These are phyloP conservation scores for Trametopsis cervina DNA, from an alignment of 768 basidiomycete genomes.

Conservation along the genomic window DNA sequence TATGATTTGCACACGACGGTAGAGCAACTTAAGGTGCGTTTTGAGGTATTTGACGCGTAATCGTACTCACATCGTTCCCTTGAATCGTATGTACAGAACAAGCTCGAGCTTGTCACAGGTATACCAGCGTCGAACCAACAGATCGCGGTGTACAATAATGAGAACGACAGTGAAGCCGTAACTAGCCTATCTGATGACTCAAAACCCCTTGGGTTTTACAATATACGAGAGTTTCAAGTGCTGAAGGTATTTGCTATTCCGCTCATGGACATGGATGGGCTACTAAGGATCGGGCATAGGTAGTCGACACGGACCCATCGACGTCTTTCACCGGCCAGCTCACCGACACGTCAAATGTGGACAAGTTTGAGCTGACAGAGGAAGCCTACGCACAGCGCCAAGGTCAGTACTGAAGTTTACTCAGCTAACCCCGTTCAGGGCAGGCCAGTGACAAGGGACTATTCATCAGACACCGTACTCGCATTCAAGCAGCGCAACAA, in stretches of 20 bases:
- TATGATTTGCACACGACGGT: conserved; percentile 73
- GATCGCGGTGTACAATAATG: conserved; percentile 56
- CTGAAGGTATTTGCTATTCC: conserved; percentile 53
- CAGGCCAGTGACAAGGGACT: conserved; percentile 4
- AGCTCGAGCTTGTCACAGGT: conserved; percentile 89
- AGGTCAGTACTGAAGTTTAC: conserved; percentile 38
- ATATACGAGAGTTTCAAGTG: conserved; percentile 68
- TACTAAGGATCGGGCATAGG: conserved; percentile 31
- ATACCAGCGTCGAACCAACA: conserved; percentile 69
- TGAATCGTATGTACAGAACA: conserved; percentile 29
- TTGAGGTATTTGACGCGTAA: neutral
- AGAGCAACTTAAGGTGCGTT: conserved; percentile 70
- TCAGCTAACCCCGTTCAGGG: neutral
- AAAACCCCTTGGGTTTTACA: conserved; percentile 67
- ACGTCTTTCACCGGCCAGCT: conserved; percentile 75
- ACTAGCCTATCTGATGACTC: conserved; percentile 58
- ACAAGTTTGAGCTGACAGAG: conserved; percentile 86
- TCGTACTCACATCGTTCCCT: neutral
- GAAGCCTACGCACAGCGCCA: conserved; percentile 75
- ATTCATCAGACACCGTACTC: conserved; percentile 68
- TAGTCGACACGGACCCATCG: conserved; percentile 72
- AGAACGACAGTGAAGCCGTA: conserved; percentile 42
- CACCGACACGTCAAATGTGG: conserved; percentile 77
- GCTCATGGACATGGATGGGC: neutral
- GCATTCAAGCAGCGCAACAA: conserved; percentile 83